Evolutionary conservation across 2,329 filamentous ascomycete genomes (phyloP), one percentile per base, ranked within the genome.

Genomic region (Aureobasidium mangrovei): DNA sequence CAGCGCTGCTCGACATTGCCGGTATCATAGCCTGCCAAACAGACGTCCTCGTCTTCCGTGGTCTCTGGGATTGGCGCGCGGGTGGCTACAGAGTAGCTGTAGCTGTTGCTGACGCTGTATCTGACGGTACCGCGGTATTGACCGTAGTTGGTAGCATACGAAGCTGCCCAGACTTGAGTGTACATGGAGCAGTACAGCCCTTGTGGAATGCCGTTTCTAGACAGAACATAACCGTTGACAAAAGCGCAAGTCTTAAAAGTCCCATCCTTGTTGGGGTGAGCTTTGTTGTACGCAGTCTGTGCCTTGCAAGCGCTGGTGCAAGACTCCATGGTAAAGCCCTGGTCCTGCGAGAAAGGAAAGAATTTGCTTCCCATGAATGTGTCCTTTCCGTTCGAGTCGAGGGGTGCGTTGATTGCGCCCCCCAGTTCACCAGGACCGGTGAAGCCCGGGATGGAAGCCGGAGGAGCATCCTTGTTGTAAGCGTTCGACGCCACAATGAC

Each of bases 101-200:
- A 57, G 52, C 52, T 55, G 18, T 57, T 36, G 35, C 49, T 54
- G 28, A 58, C 57, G 6, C 52, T 51, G 46, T 58, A 58, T 40
- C 49, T 52, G 29, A 43, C 54, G 6, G 42, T 43, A 27, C 51
- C 55, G 12, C 54, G 41, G 52, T 57, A 58, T 53, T 58, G 52
- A 10, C 57, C 57, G 12, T 48, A 48, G 46, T 63, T 62, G 36
- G 59, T 62, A 6, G 57, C 59, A 43, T 61, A 62, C 6, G 32
- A 54, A 18, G 44, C 41, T 27, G 41, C 54, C 62, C 61, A 64
- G 4, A 36, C 18, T 18, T 58, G 53, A 7, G 55, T 57, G 61
- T 71, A 74, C 49, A 74, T 54, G 28, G 65, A 60, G 59, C 71
- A 74, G 56, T 69, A 68, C n/a, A 68, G 67, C 12, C 70, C 70